These are phyloP conservation scores for Aspergillus luchuensis DNA, from an alignment of 2,329 filamentous ascomycete species.

Conservation along the genomic window DNA sequence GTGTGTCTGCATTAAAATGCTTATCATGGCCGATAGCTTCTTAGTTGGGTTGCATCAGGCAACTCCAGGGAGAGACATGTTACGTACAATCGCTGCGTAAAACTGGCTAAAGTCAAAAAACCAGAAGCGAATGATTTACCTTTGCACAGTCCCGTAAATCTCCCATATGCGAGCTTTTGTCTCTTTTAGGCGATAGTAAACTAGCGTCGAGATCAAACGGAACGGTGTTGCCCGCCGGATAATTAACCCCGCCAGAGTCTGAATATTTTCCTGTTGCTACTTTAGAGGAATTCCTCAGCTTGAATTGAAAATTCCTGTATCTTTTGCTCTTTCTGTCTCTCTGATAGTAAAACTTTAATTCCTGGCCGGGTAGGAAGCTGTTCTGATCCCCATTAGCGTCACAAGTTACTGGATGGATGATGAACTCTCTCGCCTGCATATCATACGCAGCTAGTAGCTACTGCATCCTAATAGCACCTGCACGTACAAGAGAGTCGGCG, in stretches of 20 bases:
- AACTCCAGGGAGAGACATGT: slow-evolving; percentile 5
- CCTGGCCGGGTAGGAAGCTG: not conserved
- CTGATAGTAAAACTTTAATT: not conserved
- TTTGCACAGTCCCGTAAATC: not conserved
- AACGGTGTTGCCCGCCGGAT: not conserved
- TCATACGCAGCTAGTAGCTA: not conserved
- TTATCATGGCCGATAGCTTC: not conserved
- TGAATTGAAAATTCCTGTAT: not conserved
- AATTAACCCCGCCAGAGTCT: not conserved
- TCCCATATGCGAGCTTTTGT: not conserved
- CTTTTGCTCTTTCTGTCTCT: not conserved
- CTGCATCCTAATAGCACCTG: not conserved
- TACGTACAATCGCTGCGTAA: slow-evolving; percentile 10
- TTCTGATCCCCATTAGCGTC: not conserved
- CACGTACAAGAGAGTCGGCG: not conserved
- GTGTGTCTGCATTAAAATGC: not conserved
- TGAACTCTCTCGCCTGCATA: not conserved
- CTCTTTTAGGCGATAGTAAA: not conserved
- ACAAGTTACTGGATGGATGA: not conserved
- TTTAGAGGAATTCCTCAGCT: not conserved
- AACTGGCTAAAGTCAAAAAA: not conserved
- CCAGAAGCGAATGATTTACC: not conserved
- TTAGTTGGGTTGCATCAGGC: slow-evolving; percentile 5
- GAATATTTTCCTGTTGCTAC: not conserved
- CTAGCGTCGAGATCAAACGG: not conserved